Evolutionary conservation across 176 grass and related monocot genomes (phyloP).

Genomic region (Sorghum bicolor): Sorghum_bicolor_NCBIv3 NC_012871.2:72971001-72971500

Average conservation of each 20-base stretch:
- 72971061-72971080: slow-evolving; percentile 51
- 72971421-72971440: not conserved
- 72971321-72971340: slow-evolving; percentile 33
- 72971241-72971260: slow-evolving; percentile 43
- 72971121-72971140: slow-evolving; percentile 36
- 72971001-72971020: slow-evolving; percentile 65
- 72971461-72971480: slow-evolving; percentile 2
- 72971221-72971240: slow-evolving; percentile 37
- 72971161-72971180: slow-evolving; percentile 24
- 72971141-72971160: slow-evolving; percentile 40
- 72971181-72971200: slow-evolving; percentile 16
- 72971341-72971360: slow-evolving; percentile 14
- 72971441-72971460: not conserved
- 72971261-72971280: slow-evolving; percentile 45
- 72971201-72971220: slow-evolving; percentile 40
- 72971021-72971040: slow-evolving; percentile 56
- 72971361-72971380: slow-evolving; percentile 13
- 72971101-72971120: slow-evolving; percentile 48
- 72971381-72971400: slow-evolving; percentile 15
- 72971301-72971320: slow-evolving; percentile 31
- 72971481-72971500: slow-evolving; percentile 10
- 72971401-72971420: slow-evolving; percentile 2
- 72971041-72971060: slow-evolving; percentile 73
- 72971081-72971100: slow-evolving; percentile 40
- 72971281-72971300: slow-evolving; percentile 25